Conservation (phyloP, 2,329 filamentous ascomycete genomes). For the Alternaria novae-zelandiae region DNA sequence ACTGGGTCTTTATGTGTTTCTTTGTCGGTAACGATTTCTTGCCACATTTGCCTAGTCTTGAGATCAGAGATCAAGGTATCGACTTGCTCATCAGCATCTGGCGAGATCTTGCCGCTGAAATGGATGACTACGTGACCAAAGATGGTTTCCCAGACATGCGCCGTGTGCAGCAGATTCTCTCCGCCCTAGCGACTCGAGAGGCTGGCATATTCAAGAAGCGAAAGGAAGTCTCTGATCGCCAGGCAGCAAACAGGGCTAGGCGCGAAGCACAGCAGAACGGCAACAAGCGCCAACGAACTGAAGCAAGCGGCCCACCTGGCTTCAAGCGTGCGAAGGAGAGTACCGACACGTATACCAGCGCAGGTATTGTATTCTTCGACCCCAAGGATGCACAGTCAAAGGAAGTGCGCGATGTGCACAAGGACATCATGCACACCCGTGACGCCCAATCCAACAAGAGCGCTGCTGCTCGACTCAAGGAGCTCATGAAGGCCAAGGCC, state of each 20-base stretch:
- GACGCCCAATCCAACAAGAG: conserved; percentile 84
- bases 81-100: conserved; percentile 96
- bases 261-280: conserved; percentile 54
- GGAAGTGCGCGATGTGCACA: conserved; percentile 66
- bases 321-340: conserved; percentile 45
- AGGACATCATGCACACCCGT: conserved; percentile 86
- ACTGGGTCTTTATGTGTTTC: conserved; percentile 99
- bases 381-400: conserved; percentile 47
- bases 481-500: conserved; percentile 66
- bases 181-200: conserved; percentile 89
- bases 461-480: conserved; percentile 82
- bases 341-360: conserved; percentile 43
- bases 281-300: conserved; percentile 38
- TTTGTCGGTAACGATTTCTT: conserved; percentile 99
- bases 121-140: conserved; percentile 96
- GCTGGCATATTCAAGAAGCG: conserved; percentile 90
- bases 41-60: conserved; percentile 93
- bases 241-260: conserved; percentile 72
- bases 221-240: conserved; percentile 83
- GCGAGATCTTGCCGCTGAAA: conserved; percentile 86
- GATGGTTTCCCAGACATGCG: conserved; percentile 90
- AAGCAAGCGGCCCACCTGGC: conserved; percentile 35
- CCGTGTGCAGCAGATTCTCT: conserved; percentile 84
- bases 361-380: conserved; percentile 45
- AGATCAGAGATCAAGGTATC: conserved; percentile 96